phyloP scores from a whole-genome alignment of 2,329 filamentous ascomycete genomes.

The Penicillium nordicum region DNA sequence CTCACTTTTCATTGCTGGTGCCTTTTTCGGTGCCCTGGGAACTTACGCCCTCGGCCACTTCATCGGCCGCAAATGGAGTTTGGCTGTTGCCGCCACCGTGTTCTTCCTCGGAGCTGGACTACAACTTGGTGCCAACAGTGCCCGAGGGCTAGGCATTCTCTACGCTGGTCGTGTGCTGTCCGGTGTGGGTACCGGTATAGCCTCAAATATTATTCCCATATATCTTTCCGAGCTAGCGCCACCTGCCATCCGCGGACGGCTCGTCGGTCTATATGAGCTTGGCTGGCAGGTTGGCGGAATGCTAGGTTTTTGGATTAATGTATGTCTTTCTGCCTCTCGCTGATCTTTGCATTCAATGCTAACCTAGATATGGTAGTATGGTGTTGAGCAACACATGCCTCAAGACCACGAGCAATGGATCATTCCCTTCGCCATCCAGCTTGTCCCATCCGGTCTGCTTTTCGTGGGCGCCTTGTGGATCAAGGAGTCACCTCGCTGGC shows the following conservation, averaged over 20 bases:
- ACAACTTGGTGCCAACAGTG: constrained; percentile 61
- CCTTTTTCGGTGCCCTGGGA: constrained; percentile 69
- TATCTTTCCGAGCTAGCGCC: constrained; percentile 57
- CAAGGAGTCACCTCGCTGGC: constrained; percentile 63
- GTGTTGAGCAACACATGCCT: constrained; percentile 41
- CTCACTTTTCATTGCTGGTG: constrained; percentile 75
- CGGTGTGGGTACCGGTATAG: constrained; percentile 53
- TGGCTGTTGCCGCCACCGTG: constrained; percentile 59
- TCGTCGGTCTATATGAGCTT: constrained; percentile 54
- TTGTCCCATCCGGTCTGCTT: constrained; percentile 34
- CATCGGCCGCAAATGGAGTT: constrained; percentile 60
- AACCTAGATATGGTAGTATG: constrained; percentile 42
- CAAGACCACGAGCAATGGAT: constrained; percentile 32
- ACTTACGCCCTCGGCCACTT: constrained; percentile 63
- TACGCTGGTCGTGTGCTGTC: constrained; percentile 53
- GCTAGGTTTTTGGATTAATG: constrained; percentile 47
- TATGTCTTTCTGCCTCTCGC: constrained; percentile 16
- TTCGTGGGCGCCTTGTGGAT: constrained; percentile 58
- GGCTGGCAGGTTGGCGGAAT: constrained; percentile 50
- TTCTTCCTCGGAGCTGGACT: constrained; percentile 67
- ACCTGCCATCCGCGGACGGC: constrained; percentile 52
- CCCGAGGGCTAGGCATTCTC: constrained; percentile 57
- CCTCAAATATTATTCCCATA: constrained; percentile 55
- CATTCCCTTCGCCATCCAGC: constrained; percentile 34
- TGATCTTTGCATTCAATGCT: constrained; percentile 4